These are phyloP conservation scores for Russula sp. DNA, from an alignment of 768 basidiomycete genomes.

Conservation along the genomic window DNA sequence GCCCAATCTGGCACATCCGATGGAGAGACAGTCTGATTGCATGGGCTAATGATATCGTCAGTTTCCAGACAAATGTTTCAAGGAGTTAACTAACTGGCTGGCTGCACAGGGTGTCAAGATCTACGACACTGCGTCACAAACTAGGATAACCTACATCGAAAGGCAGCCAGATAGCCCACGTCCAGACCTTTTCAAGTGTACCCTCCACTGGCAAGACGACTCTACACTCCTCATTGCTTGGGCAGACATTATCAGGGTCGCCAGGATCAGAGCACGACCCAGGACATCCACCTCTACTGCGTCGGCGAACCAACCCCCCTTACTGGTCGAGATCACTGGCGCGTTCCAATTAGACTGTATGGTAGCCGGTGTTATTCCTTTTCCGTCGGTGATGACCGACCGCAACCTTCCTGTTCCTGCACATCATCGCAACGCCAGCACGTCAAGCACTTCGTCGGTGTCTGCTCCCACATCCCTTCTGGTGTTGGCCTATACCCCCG, in stretches of 20 bases:
- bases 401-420: conserved; percentile 8
- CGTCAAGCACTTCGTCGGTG: conserved; percentile 27
- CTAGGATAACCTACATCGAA: conserved; percentile 81
- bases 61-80: conserved; percentile 26
- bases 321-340: conserved; percentile 82
- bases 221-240: conserved; percentile 85
- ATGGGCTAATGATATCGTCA: conserved; percentile 91
- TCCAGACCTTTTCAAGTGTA: conserved; percentile 92
- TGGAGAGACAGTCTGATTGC: conserved; percentile 87
- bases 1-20: conserved; percentile 87
- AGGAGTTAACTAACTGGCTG: conserved; percentile 1
- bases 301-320: conserved; percentile 47
- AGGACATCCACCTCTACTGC: conserved; percentile 39
- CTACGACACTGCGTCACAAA: conserved; percentile 74
- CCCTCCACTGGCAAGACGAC: conserved; percentile 89
- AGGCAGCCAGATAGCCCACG: conserved; percentile 77
- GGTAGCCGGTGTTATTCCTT: conserved; percentile 86
- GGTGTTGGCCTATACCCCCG: conserved; percentile 79
- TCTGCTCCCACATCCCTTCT: conserved; percentile 64
- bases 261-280: conserved; percentile 63
- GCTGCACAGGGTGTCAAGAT: conserved; percentile 79
- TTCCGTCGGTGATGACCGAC: conserved; percentile 40
- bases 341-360: conserved; percentile 93
- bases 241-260: conserved; percentile 92
- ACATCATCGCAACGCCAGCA: conserved; percentile 20